These are phyloP conservation scores for Mortierella sp. DNA, from an alignment of 371 early-diverging fungal species.

Conservation along the genomic window DNA sequence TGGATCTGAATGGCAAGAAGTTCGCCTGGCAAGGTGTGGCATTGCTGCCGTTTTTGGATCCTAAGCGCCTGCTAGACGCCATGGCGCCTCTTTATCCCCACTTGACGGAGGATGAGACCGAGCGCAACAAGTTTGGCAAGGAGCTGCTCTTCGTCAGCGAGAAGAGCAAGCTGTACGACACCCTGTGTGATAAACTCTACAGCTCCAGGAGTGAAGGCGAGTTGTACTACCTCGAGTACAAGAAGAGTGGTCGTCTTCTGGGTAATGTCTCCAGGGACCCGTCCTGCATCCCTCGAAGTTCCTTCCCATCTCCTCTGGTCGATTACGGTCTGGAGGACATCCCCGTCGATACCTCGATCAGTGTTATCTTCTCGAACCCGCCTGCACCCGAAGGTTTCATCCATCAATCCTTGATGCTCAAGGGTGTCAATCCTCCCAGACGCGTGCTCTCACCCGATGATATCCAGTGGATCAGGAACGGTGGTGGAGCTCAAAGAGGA, in stretches of 20 bases:
- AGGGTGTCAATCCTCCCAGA: conserved; percentile 61
- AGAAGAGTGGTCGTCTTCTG: conserved; percentile 66
- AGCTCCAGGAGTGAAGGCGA: conserved; percentile 61
- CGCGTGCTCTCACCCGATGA: conserved; percentile 63
- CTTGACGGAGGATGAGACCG: conserved; percentile 81
- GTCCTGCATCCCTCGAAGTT: conserved; percentile 77
- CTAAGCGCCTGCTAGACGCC: conserved; percentile 81
- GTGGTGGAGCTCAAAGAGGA: conserved; percentile 49
- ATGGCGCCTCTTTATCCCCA: conserved; percentile 75
- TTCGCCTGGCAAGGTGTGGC: conserved; percentile 98
- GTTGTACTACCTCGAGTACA: conserved; percentile 67
- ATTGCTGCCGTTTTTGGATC: conserved; percentile 94
- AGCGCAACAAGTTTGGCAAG: conserved; percentile 82
- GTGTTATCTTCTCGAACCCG: conserved; percentile 66
- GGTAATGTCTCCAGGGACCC: conserved; percentile 76
- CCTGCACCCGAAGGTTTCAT: conserved; percentile 55
- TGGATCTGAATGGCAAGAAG: conserved; percentile 98
- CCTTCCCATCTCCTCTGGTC: conserved; percentile 74
- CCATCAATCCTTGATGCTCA: conserved; percentile 64
- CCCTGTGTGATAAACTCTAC: conserved; percentile 70
- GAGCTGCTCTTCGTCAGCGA: conserved; percentile 80
- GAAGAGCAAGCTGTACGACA: conserved; percentile 73
- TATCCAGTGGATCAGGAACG: conserved; percentile 61
- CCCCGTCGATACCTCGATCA: conserved; percentile 65
- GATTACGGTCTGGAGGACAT: conserved; percentile 70